Conservation (phyloP, 225 moss, liverwort and hornwort species). For the Ulota crispa region DNA sequence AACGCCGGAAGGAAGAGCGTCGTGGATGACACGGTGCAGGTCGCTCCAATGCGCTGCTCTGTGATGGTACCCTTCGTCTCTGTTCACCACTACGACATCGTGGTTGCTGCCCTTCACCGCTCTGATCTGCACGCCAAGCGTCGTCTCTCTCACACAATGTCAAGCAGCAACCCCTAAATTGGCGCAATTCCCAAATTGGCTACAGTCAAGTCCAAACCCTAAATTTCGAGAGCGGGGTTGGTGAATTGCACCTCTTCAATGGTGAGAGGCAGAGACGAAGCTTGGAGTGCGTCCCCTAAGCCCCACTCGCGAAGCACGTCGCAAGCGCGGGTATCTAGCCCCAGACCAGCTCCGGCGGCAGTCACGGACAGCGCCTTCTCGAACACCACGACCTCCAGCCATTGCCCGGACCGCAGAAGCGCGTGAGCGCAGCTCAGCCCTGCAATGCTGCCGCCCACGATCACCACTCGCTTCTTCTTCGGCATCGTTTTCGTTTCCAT, state of each 20-base stretch:
- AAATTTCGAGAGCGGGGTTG: background rate
- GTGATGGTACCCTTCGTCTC: constrained; percentile 63
- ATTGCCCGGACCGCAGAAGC: constrained; percentile 47
- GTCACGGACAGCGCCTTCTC: constrained; percentile 65
- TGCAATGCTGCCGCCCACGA: constrained; percentile 88
- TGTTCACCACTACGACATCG: constrained; percentile 33
- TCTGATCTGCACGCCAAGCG: constrained; percentile 57
- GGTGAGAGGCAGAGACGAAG: constrained; percentile 60
- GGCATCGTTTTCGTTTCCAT: too few species aligned
- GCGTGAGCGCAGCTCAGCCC: constrained; percentile 83
- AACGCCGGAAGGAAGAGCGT: constrained; percentile 70
- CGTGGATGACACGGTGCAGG: constrained; percentile 64
- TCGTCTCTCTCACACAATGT: too few species aligned
- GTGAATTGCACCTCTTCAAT: constrained; percentile 57
- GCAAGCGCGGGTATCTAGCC: constrained; percentile 61
- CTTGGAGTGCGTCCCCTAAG: constrained; percentile 53
- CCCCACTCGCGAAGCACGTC: constrained; percentile 80
- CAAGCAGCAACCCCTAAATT: too few species aligned
- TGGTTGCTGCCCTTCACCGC: constrained; percentile 48
- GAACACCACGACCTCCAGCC: constrained; percentile 76
- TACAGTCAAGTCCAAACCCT: too few species aligned
- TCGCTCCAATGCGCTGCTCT: constrained; percentile 88
- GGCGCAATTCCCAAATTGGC: too few species aligned
- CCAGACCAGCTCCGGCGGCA: constrained; percentile 64
- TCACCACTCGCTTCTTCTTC: constrained; percentile 55